Percentiles rank a stretch among this genome's conserved stretches.
These are phyloP conservation scores for Wallacemonas sp. DNA, from an alignment of 208 protist genomes.

Conservation along the genomic window DNA sequence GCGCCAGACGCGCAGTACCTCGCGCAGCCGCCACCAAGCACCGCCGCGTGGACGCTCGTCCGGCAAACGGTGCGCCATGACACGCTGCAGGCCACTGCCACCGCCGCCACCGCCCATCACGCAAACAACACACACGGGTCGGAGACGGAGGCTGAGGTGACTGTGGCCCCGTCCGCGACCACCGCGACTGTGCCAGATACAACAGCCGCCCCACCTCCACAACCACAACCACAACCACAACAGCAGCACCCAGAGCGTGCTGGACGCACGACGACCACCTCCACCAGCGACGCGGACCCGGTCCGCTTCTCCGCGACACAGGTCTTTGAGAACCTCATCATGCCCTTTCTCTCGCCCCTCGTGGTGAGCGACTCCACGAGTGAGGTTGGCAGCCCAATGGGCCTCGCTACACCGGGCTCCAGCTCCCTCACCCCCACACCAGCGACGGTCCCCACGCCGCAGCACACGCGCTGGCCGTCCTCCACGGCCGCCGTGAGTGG, in stretches of 20 bases:
- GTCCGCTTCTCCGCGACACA: slow-evolving; percentile 7
- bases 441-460: background rate
- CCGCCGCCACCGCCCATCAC: too few species aligned
- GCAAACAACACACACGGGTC: too few species aligned
- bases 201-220: background rate
- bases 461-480: background rate
- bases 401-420: background rate
- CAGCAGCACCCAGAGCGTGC: background rate
- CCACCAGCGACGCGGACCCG: too few species aligned
- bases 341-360: slow-evolving; percentile 7
- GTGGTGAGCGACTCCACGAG: slow-evolving; percentile 7
- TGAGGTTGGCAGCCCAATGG: background rate
- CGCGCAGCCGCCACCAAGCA: background rate
- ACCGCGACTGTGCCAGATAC: too few species aligned
- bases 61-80: background rate
- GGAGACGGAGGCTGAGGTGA: too few species aligned
- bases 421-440: background rate
- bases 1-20: slow-evolving; percentile 2
- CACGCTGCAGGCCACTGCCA: too few species aligned
- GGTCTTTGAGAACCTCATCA: slow-evolving; percentile 1
- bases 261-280: too few species aligned
- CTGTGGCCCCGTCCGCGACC: too few species aligned
- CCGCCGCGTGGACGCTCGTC: background rate
- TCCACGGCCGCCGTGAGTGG: background rate
- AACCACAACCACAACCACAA: background rate